phyloP scores from a whole-genome alignment of 2,329 filamentous ascomycete species.

The Xylaria sp. region DNA sequence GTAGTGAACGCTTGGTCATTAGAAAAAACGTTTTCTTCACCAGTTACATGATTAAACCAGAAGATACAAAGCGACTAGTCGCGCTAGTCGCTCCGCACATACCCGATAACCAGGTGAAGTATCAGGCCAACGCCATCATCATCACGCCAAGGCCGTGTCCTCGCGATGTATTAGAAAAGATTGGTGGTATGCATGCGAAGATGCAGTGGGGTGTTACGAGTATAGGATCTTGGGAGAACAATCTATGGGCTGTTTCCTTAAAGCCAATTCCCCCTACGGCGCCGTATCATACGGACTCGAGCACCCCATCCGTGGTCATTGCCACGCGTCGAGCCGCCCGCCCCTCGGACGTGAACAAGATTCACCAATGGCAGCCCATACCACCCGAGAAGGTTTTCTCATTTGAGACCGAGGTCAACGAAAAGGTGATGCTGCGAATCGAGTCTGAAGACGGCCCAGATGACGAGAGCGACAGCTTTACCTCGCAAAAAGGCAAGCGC shows the following conservation, averaged over 20 bases:
- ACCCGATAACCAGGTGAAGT: conserved; percentile 76
- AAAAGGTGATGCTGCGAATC: conserved; percentile 85
- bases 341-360: conserved; percentile 82
- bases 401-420: conserved; percentile 85
- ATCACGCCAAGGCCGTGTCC: conserved; percentile 84
- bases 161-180: conserved; percentile 77
- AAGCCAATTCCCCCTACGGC: conserved; percentile 75
- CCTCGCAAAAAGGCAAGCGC: conserved; percentile 69
- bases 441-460: conserved; percentile 74
- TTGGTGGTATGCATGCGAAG: conserved; percentile 86
- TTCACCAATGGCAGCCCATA: conserved; percentile 84
- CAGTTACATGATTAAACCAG: conserved; percentile 81
- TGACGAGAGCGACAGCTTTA: conserved; percentile 70
- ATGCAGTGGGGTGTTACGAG: conserved; percentile 86
- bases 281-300: conserved; percentile 81
- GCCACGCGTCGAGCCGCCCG: conserved; percentile 79
- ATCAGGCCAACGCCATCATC: conserved; percentile 88
- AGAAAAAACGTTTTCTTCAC: conserved; percentile 92
- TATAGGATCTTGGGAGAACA: conserved; percentile 78
- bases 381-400: conserved; percentile 74
- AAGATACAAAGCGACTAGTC: conserved; percentile 77
- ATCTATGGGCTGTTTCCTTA: conserved; percentile 86
- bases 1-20: conserved; percentile 69
- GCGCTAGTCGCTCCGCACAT: conserved; percentile 74
- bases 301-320: conserved; percentile 81